These are phyloP conservation scores for Phlyctochytrium arcticum DNA, from an alignment of 192 early-diverging fungal species.

Conservation along the genomic window DNA sequence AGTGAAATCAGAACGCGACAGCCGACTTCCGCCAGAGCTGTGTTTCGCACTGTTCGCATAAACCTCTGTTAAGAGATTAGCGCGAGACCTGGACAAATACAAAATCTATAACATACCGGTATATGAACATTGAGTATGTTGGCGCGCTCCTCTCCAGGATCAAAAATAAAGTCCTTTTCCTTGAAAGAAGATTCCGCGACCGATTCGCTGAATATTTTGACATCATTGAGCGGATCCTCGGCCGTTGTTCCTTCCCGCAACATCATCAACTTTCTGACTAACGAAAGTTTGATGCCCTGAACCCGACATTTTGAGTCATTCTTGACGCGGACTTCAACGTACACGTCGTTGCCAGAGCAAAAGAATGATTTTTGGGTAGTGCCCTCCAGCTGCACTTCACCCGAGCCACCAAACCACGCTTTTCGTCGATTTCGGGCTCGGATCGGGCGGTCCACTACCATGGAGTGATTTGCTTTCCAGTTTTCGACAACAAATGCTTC, in stretches of 20 bases:
- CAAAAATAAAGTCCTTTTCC: constrained; percentile 53
- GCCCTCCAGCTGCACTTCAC: constrained; percentile 31
- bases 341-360: constrained; percentile 24
- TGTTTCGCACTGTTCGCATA: constrained; percentile 51
- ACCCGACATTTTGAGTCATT: constrained; percentile 50
- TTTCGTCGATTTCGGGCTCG: constrained; percentile 13
- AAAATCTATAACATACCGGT: constrained; percentile 29
- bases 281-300: constrained; percentile 48
- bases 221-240: constrained; percentile 33
- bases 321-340: constrained; percentile 27
- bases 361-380: constrained; percentile 14
- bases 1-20: constrained; percentile 29
- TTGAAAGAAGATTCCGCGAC: constrained; percentile 49
- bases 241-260: constrained; percentile 35
- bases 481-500: constrained; percentile 61
- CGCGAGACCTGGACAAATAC: background rate
- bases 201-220: constrained; percentile 41
- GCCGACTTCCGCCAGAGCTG: constrained; percentile 50
- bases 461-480: constrained; percentile 9
- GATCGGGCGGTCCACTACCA: background rate
- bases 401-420: constrained; percentile 26
- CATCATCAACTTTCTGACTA: constrained; percentile 45
- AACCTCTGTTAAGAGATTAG: constrained; percentile 22
- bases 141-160: constrained; percentile 52
- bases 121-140: constrained; percentile 51